phyloP scores from a whole-genome alignment of 768 basidiomycete genomes.

The Boletus fagicola region DNA sequence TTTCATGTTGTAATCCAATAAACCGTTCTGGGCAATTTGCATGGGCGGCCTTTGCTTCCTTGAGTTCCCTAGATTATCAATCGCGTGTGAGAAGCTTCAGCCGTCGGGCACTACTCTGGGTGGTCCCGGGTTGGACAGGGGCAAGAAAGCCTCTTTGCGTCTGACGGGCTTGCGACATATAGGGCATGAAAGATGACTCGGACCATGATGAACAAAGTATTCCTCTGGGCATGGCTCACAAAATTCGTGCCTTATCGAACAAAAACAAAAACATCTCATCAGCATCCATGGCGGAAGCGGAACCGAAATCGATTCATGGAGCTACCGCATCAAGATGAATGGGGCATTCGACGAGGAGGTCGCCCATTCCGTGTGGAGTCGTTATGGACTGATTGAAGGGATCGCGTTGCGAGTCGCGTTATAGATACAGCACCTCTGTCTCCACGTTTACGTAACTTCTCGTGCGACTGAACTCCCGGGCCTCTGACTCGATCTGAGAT shows the following conservation, averaged over 20 bases:
- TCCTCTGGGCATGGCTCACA: constrained; percentile 30
- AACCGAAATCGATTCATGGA: constrained; percentile 6
- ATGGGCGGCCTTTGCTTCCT: constrained; percentile 13
- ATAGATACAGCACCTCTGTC: neutral
- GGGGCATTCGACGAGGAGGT: constrained; percentile 31
- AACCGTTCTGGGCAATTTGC: constrained; percentile 11
- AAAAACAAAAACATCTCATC: constrained; percentile 12
- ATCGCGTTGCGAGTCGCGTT: neutral
- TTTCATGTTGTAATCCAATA: constrained; percentile 13
- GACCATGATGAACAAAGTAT: constrained; percentile 14
- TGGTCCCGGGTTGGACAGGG: constrained; percentile 10
- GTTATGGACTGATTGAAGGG: neutral
- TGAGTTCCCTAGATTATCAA: constrained; percentile 15
- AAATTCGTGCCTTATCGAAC: constrained; percentile 32
- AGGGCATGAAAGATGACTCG: constrained; percentile 22
- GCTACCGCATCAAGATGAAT: constrained; percentile 33
- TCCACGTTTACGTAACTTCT: neutral
- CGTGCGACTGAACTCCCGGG: neutral
- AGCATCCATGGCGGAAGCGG: constrained; percentile 7
- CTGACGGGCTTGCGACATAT: constrained; percentile 30
- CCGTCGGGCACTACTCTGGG: neutral
- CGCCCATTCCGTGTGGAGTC: constrained; percentile 13
- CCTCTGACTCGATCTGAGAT: no score
- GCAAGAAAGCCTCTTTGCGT: constrained; percentile 29
- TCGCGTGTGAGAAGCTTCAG: constrained; percentile 9